Base-by-base conservation (phyloP, 1,139 yeast genomes). In the Pichia norvegensis region DNA sequence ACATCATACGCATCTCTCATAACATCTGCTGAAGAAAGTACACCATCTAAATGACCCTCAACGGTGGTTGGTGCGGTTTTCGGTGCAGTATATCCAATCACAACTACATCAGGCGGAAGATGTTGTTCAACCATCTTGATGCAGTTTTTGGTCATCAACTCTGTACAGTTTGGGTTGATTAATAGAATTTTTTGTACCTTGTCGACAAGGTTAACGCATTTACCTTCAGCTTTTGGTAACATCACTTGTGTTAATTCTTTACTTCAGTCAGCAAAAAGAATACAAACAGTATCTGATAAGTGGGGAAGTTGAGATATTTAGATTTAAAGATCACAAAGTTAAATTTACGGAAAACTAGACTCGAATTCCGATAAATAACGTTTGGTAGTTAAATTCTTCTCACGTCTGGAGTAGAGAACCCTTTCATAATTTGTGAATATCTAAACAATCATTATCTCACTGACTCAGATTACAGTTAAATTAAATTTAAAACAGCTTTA, bases 11-110 rank as follows among this genome's bases (percentile, higher is more conserved):
- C 54, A 42, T 60, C 64, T 42, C 60, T 52, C 38, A 61, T 55
- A 7, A 58, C 48, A 16, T 52, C 62, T 2, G 65, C 62, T 4
- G 63, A 48, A 0, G 65, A 61, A 4, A 61, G 36, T 2, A 61
- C 64, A 42, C 62, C 59, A 43, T 61, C 65, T 13, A 61, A 45
- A 44, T 61, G 65, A 21, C 64, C 57, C 45, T 61, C 65, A 29
- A 61, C 52, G 0, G 64, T 53, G 2, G 52, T 42, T 8, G 65
- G 64, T 4, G 63, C 43, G 1, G 61, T 58, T 2, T 21, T 36
- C 6, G 55, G 53, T 2, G 60, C 55, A 1, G 65, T 61, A 42
- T 60, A 61, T 0, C 65, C 65, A 47, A 55, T 60, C 7, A 61
- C 53, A 1, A 45, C 48, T 2, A 55, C 55, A 38, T 61, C 65